Base-by-base conservation (phyloP, 2,329 filamentous ascomycete genomes). In the Fusarium sp. region DNA sequence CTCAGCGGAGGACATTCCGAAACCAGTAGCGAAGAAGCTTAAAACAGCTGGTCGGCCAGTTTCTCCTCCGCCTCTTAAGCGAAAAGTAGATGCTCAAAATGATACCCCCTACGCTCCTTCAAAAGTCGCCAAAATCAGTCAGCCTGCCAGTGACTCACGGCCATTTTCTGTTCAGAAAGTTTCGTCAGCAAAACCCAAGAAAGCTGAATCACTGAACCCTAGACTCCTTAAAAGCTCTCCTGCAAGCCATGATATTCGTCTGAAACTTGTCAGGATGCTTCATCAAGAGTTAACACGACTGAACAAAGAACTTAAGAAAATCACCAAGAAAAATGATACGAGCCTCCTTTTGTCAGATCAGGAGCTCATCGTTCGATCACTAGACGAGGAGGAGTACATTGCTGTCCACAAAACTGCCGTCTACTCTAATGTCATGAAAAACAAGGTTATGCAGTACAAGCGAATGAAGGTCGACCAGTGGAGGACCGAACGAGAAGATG, bases 351-450 rank as follows among this genome's bases (percentile, higher is more conserved):
- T 93, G 46, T 86, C 85, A 2, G 82, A 88, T 2, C 88, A 92
- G 73, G 86, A 90, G 45, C 82, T 94, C 22, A 90, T 94, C 64
- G 87, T 85, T 68, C 82, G 88, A 63, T 87, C 88, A 1, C 81
- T 95, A 2, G 91, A 95, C 69, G 88, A 94, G 62, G 96, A 99
- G 79, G 89, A 97, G 75, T 87, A 87, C 35, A 82, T 88, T 9
- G 94, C 94, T 2, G 83, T 83, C 14, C 88, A 90, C 17, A 90
- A 90, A 62, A 80, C 85, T 2, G 79, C 85, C 0, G 88, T 98
- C 27, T 99, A 99, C 74, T 83, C 86, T 9, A 97, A 97, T 72
- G 83, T 94, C 25, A 88, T 98, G 77, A 96, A 94, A 75, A 92
- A 93, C 68, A 89, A 89, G 33, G 90, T 98, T 60, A 85, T 91